Percentiles rank a stretch among this genome's conserved stretches.
Conservation (phyloP, 2,329 filamentous ascomycete species). For the Emydomyces testavorans region DNA sequence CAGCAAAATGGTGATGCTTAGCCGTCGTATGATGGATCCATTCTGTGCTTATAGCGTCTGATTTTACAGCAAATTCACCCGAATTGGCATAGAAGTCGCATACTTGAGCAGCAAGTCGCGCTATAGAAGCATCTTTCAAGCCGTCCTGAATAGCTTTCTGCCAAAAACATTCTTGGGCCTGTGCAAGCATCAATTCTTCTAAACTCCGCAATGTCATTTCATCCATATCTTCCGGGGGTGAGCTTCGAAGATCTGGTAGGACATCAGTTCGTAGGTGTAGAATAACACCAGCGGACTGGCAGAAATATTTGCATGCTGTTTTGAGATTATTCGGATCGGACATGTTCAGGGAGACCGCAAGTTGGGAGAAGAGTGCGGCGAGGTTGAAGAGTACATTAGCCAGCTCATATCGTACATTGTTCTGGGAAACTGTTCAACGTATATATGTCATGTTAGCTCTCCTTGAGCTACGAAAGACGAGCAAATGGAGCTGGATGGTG, state of each 20-base stretch:
- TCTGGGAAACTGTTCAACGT: conserved; percentile 41
- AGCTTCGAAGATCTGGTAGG: conserved; percentile 68
- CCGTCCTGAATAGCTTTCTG: conserved; percentile 90
- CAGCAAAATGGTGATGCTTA: conserved; percentile 94
- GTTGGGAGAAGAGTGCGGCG: conserved; percentile 82
- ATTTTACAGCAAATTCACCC: conserved; percentile 75
- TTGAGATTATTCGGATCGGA: conserved; percentile 73
- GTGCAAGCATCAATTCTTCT: conserved; percentile 71
- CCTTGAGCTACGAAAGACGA: not conserved
- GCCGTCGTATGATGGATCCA: conserved; percentile 98
- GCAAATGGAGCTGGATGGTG: not conserved
- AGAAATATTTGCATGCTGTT: conserved; percentile 79
- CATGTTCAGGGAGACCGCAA: conserved; percentile 70
- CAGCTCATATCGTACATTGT: conserved; percentile 67
- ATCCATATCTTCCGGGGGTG: conserved; percentile 94
- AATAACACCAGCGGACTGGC: conserved; percentile 73
- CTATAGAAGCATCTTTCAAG: conserved; percentile 83
- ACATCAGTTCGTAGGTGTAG: conserved; percentile 63
- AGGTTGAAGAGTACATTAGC: conserved; percentile 91
- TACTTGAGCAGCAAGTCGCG: conserved; percentile 79
- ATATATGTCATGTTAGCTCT: not conserved
- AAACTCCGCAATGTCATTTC: conserved; percentile 72
- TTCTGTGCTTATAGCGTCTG: conserved; percentile 76
- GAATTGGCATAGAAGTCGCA: conserved; percentile 82
- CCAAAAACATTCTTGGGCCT: conserved; percentile 97